Evolutionary conservation across 306 rosid genomes (phyloP), one percentile per base, ranked within the genome.

Genomic region (Vicia faba): DNA sequence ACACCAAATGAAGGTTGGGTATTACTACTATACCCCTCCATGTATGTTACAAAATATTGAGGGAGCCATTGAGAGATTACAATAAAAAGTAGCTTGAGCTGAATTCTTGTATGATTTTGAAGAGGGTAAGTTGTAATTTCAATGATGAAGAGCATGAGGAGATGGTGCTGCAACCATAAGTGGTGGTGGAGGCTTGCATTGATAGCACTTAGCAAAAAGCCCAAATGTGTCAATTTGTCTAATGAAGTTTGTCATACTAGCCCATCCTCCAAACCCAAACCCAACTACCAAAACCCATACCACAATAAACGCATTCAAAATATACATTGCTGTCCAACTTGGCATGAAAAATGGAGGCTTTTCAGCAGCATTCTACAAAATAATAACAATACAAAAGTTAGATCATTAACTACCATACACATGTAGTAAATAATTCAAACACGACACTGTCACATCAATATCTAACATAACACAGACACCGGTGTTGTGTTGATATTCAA

Each of bases 231-330:
- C 84, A 46, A 95, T 83, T 75, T 95, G 99, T 62, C 29, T 78
- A 5, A 95, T 73, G 60, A 95, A 88, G 74, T 90, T 95, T 69
- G 96, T 73, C 84, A 95, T 16, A 75, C 99, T 95, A 45, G 99
- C 99, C 96, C 96, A 95, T 75, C 99, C 99, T 36, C 99, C 99
- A 63, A 95, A 90, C 78, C 97, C 99, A 45, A 95, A 95, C 25
- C 99, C 99, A 39, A 95, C 79, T 63, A 90, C 89, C 2, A 86
- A 41, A 65, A 88, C 84, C 99, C 99, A 95, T 44, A 78, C 78
- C 55, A 90, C 96, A 26, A 95, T 45, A 54, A 90, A 88, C 13
- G 87, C 50, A 78, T 95, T 90, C 4, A 90, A 0, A 5, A 85
- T 85, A 57, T 68, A 95, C 96, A 95, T 86, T 3, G 78, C 96